Conservation (phyloP, 441 rosid species). For the Biscutella laevigata region DNA sequence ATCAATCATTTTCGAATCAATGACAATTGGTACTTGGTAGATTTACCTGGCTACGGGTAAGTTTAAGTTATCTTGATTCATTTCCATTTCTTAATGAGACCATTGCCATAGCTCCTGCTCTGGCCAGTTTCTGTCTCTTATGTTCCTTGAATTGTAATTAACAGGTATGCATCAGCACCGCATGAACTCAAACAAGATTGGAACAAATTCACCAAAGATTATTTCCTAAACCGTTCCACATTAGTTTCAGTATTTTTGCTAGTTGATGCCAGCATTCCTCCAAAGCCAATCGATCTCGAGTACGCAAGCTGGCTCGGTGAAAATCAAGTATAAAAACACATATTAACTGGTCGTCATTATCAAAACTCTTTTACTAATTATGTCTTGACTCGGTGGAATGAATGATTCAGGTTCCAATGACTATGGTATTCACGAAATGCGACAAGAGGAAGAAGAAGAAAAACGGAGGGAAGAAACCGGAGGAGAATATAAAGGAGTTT, state of each 20-base stretch:
- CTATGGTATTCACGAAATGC: constrained; percentile 81
- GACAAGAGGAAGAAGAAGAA: constrained; percentile 90
- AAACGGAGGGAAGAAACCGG: constrained; percentile 81
- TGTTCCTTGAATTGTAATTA: too few relatives aligned
- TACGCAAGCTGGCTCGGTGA: constrained; percentile 94
- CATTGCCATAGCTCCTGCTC: neutral
- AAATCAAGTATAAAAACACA: constrained; percentile 53
- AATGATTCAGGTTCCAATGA: constrained; percentile 68
- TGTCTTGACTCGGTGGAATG: neutral
- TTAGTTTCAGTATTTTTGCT: constrained; percentile 83
- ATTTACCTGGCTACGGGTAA: constrained; percentile 97
- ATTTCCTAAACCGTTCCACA: constrained; percentile 71
- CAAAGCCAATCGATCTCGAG: constrained; percentile 79
- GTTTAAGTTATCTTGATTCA: constrained; percentile 12
- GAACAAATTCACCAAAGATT: constrained; percentile 72
- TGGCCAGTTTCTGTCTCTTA: too few relatives aligned
- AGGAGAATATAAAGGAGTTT: constrained; percentile 64
- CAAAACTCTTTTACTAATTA: neutral
- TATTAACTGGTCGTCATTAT: neutral
- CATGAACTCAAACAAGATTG: constrained; percentile 68
- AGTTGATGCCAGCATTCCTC: constrained; percentile 86
- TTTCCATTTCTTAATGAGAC: too few relatives aligned
- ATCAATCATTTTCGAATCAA: constrained; percentile 89
- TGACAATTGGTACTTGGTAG: constrained; percentile 84
- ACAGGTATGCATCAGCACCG: constrained; percentile 86